phyloP scores from a whole-genome alignment of 2,329 filamentous ascomycete species.

The Mycocentrospora acerina region DNA sequence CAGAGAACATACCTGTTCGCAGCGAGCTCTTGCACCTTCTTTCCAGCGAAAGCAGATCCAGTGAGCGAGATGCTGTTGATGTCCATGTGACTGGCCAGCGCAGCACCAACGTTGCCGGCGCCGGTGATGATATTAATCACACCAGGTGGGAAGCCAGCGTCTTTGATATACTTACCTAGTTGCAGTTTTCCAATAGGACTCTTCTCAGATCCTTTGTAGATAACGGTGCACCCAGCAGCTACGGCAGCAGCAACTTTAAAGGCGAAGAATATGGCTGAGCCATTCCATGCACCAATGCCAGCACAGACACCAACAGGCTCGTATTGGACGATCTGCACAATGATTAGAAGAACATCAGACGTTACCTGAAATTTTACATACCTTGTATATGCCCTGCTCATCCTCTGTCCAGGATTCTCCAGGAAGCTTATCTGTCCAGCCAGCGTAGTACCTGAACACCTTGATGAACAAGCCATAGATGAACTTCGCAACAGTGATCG shows the following conservation, averaged over 20 bases:
- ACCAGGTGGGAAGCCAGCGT: slow-evolving; percentile 77
- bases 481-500: slow-evolving; percentile 9
- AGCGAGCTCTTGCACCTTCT: slow-evolving; percentile 36
- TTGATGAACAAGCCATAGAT: slow-evolving; percentile 1
- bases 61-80: slow-evolving; percentile 48
- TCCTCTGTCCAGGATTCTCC: slow-evolving; percentile 15
- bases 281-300: slow-evolving; percentile 69
- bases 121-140: slow-evolving; percentile 81
- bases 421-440: slow-evolving; percentile 53
- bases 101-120: slow-evolving; percentile 53
- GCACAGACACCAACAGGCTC: slow-evolving; percentile 76
- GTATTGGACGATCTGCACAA: slow-evolving; percentile 55
- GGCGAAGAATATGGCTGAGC: slow-evolving; percentile 27
- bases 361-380: slow-evolving; percentile 84
- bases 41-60: slow-evolving; percentile 39
- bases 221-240: slow-evolving; percentile 28
- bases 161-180: slow-evolving; percentile 71
- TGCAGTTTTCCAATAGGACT: too few relatives aligned
- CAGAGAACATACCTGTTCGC: slow-evolving; percentile 14
- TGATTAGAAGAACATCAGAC: too few relatives aligned
- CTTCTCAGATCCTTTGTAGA: slow-evolving; percentile 31
- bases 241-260: slow-evolving; percentile 30
- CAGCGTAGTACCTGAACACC: slow-evolving; percentile 77
- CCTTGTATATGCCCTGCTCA: slow-evolving; percentile 21
- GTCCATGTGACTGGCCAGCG: slow-evolving; percentile 44